Evolutionary conservation across 164 flowering plant genomes (phyloP).

Genomic region (Stephania japonica): DNA sequence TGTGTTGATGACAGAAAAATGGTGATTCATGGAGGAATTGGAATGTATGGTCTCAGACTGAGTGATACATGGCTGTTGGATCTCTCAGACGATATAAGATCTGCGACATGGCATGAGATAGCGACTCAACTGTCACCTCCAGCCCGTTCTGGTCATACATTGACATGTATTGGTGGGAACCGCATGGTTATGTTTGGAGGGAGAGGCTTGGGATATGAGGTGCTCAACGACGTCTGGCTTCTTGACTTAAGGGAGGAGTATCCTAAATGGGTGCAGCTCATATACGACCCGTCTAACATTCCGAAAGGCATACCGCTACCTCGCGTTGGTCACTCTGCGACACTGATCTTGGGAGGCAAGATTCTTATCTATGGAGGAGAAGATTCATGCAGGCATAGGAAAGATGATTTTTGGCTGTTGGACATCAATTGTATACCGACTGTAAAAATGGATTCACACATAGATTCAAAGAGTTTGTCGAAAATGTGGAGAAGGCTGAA

Average conservation of each 20-base stretch:
- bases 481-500: conserved; percentile 64
- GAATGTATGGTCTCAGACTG: conserved; percentile 48
- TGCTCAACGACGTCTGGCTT: conserved; percentile 78
- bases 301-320: conserved; percentile 57
- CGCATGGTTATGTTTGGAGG: conserved; percentile 74
- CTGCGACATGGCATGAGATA: conserved; percentile 61
- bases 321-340: conserved; percentile 92
- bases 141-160: conserved; percentile 88
- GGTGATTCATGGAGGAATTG: conserved; percentile 92
- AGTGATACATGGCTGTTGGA: conserved; percentile 82
- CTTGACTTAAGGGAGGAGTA: conserved; percentile 37
- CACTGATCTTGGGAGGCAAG: conserved; percentile 58
- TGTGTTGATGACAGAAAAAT: conserved; percentile 46
- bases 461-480: conserved; percentile 16
- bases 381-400: conserved; percentile 66
- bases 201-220: conserved; percentile 76
- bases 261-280: conserved; percentile 49
- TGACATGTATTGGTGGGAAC: conserved; percentile 55
- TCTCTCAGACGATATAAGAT: conserved; percentile 41
- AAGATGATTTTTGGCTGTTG: conserved; percentile 79
- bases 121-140: conserved; percentile 51
- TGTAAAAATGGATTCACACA: conserved; percentile 16
- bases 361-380: conserved; percentile 86
- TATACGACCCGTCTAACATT: conserved; percentile 33
- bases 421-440: conserved; percentile 40